A percentile compares a stretch with the other conserved stretches of the same genome.
Conservation (phyloP, 768 basidiomycete species). For the Tricholoma hemisulphureum region DNA sequence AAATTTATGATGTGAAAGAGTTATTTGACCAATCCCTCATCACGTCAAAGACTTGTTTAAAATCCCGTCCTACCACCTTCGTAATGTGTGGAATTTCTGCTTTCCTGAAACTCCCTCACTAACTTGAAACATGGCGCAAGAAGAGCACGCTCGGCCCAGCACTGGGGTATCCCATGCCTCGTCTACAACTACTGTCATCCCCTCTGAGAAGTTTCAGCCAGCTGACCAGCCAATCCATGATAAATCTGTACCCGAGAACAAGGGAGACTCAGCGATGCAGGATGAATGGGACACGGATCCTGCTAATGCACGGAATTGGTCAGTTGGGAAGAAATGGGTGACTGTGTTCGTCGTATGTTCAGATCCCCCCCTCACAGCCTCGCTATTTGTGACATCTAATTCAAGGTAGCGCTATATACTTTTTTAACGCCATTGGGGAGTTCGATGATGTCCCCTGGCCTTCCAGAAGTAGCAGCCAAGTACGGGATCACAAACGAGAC, state of each 20-base stretch:
- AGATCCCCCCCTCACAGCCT: background rate
- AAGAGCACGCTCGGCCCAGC: conserved; percentile 8
- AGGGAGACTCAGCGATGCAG: conserved; percentile 32
- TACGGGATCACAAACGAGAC: conserved; percentile 55
- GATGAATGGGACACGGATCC: conserved; percentile 61
- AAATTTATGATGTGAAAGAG: too few species aligned
- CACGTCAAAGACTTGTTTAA: too few species aligned
- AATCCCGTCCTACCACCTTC: too few species aligned
- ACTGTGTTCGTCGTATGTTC: conserved; percentile 49
- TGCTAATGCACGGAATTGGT: conserved; percentile 71
- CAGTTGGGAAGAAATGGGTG: conserved; percentile 56
- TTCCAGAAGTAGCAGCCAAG: conserved; percentile 52
- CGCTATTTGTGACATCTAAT: background rate
- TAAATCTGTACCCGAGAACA: conserved; percentile 42
- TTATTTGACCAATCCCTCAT: too few species aligned
- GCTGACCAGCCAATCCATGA: conserved; percentile 32
- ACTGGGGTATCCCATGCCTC: conserved; percentile 5
- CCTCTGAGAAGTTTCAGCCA: background rate
- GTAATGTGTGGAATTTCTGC: too few species aligned
- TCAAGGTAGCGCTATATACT: conserved; percentile 60
- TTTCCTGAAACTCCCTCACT: too few species aligned
- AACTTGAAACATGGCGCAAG: too few species aligned
- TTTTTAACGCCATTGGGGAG: conserved; percentile 46
- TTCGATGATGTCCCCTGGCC: conserved; percentile 73
- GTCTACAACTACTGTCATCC: background rate